Conservation (phyloP, 169 alveolate species). For the Sarcocystis neurona region DNA sequence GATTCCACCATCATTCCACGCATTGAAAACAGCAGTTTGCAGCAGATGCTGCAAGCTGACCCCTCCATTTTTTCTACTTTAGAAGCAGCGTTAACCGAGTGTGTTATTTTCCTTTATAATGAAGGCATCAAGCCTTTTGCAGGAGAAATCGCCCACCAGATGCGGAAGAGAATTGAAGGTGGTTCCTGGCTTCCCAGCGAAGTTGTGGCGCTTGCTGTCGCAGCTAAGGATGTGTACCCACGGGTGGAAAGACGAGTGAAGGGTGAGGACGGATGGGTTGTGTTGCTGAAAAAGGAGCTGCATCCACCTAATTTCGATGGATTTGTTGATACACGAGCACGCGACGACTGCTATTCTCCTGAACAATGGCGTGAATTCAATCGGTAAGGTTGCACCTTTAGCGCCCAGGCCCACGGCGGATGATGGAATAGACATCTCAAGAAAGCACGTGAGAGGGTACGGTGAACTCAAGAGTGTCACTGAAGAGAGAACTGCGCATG, state of each 20-base stretch:
- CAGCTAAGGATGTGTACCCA: neutral
- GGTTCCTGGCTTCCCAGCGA: slow-evolving; percentile 37
- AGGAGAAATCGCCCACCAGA: slow-evolving; percentile 47
- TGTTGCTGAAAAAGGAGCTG: neutral
- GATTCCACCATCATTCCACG: slow-evolving; percentile 36
- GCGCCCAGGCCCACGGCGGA: no score
- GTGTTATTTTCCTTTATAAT: slow-evolving; percentile 7
- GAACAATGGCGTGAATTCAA: slow-evolving; percentile 50
- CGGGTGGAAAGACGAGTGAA: slow-evolving; percentile 41
- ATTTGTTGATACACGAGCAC: slow-evolving; percentile 48
- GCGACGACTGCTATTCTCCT: slow-evolving; percentile 23
- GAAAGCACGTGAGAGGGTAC: no score
- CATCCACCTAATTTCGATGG: slow-evolving; percentile 3
- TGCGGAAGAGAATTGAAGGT: slow-evolving; percentile 18
- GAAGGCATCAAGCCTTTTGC: slow-evolving; percentile 59
- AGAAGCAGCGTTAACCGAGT: neutral
- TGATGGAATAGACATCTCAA: no score
- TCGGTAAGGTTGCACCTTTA: no score
- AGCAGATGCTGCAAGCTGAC: neutral
- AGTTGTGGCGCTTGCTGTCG: slow-evolving; percentile 40
- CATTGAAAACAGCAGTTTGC: slow-evolving; percentile 6
- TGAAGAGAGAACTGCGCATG: no score
- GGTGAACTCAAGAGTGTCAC: no score
- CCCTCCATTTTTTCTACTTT: neutral
- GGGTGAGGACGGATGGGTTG: slow-evolving; percentile 50